These are phyloP conservation scores for Colletotrichum eleusines DNA, from an alignment of 2,329 filamentous ascomycete genomes.

Conservation along the genomic window DNA sequence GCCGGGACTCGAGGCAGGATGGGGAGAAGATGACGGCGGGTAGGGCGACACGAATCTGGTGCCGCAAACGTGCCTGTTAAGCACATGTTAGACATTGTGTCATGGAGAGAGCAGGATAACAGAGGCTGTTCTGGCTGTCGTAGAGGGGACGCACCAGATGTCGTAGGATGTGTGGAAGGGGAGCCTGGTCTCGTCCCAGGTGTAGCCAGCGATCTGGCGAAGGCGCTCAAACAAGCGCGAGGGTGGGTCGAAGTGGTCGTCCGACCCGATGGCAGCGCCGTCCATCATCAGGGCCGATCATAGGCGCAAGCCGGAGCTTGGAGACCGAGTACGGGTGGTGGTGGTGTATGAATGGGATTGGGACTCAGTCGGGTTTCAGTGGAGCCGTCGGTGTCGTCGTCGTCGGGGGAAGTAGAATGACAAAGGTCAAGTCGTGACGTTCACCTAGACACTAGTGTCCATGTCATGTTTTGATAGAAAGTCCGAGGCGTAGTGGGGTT, in stretches of 20 bases:
- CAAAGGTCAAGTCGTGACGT: not conserved
- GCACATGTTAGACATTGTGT: constrained; percentile 37
- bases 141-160: constrained; percentile 73
- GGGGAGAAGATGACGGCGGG: constrained; percentile 59
- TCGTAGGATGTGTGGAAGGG: constrained; percentile 81
- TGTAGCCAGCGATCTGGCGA: constrained; percentile 78
- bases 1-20: constrained; percentile 59
- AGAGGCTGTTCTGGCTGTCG: not conserved
- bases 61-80: constrained; percentile 73
- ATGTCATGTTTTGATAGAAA: constrained; percentile 28
- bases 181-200: constrained; percentile 75
- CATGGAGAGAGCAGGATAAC: not conserved
- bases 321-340: constrained; percentile 32
- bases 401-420: not conserved
- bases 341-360: constrained; percentile 38
- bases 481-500: constrained; percentile 5
- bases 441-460: constrained; percentile 35
- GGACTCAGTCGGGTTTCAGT: constrained; percentile 4
- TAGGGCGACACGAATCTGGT: constrained; percentile 67
- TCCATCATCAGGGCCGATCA: constrained; percentile 60
- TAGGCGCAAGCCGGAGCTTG: constrained; percentile 42
- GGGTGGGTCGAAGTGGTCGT: constrained; percentile 72
- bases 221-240: constrained; percentile 79
- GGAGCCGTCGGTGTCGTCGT: not conserved
- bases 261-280: constrained; percentile 60